Percentiles rank a stretch among this genome's conserved stretches.
Evolutionary conservation across 2,329 filamentous ascomycete species (phyloP).

Genomic region (Ceratocystis papillata): DNA sequence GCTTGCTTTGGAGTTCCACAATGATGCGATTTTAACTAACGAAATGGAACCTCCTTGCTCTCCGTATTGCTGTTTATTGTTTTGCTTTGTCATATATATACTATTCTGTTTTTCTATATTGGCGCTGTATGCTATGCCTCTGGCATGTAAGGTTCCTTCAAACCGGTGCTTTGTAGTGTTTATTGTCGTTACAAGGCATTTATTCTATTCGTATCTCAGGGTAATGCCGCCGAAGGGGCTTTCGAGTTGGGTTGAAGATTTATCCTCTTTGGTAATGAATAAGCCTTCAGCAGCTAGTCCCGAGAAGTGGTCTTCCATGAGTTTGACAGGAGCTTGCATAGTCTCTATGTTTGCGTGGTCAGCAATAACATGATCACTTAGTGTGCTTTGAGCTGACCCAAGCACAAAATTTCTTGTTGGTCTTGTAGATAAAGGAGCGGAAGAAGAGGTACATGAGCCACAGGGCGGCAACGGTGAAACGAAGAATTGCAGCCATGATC

Average conservation of each 20-base stretch:
- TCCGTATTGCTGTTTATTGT: background rate
- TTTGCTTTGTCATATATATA: background rate
- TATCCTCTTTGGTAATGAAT: constrained; percentile 35
- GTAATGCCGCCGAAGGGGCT: constrained; percentile 20
- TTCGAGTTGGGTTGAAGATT: constrained; percentile 19
- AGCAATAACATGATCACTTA: background rate
- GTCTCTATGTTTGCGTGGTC: background rate
- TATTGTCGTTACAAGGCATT: background rate
- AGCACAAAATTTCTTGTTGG: constrained; percentile 31
- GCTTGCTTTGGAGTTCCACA: background rate
- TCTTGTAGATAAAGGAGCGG: constrained; percentile 13
- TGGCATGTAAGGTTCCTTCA: too few relatives aligned
- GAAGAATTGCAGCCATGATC: constrained; percentile 58
- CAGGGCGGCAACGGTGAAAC: constrained; percentile 32
- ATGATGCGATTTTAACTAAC: background rate
- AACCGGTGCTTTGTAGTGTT: background rate
- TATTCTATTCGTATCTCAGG: background rate
- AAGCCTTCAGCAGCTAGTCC: constrained; percentile 51
- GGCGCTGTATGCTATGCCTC: background rate
- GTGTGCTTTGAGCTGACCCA: constrained; percentile 27
- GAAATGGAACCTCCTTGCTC: background rate
- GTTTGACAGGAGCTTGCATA: background rate
- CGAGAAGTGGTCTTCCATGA: constrained; percentile 43
- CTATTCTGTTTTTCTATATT: background rate
- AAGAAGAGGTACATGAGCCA: constrained; percentile 20